These are phyloP conservation scores for Tolypocladium pustulatum DNA, from an alignment of 2,329 filamentous ascomycete species.

Conservation along the genomic window DNA sequence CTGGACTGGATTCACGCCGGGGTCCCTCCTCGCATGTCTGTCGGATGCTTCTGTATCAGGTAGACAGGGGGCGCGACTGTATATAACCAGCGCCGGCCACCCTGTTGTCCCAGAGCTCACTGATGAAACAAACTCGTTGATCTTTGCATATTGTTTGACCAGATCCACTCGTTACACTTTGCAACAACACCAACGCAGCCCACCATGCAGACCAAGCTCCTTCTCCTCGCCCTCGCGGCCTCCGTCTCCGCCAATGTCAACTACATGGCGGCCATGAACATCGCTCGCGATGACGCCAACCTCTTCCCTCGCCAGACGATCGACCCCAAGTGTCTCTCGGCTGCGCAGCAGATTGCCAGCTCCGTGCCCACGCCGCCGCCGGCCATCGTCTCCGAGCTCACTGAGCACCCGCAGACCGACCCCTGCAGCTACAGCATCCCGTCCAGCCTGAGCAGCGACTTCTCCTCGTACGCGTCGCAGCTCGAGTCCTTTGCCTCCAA, in stretches of 20 bases:
- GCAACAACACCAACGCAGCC: background rate
- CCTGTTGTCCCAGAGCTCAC: background rate
- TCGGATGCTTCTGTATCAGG: background rate
- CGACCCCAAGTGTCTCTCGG: conserved; percentile 12
- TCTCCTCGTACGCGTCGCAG: conserved; percentile 19
- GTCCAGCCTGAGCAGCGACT: conserved; percentile 18
- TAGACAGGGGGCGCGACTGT: background rate
- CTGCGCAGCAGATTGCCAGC: conserved; percentile 12
- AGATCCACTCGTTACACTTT: background rate
- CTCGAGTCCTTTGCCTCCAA: conserved; percentile 18
- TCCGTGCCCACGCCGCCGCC: conserved; percentile 20
- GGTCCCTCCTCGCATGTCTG: background rate
- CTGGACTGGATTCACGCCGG: background rate
- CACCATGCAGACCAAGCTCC: conserved; percentile 18
- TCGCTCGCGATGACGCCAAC: conserved; percentile 11
- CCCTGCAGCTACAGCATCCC: conserved; percentile 21
- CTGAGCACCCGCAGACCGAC: conserved; percentile 15
- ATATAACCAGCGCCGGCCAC: background rate
- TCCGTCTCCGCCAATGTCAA: conserved; percentile 14
- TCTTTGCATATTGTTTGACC: background rate
- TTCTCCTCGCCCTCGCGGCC: conserved; percentile 14
- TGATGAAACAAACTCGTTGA: background rate
- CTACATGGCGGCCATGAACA: conserved; percentile 15
- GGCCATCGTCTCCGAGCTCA: conserved; percentile 14
- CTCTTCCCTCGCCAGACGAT: conserved; percentile 14